Evolutionary conservation across 176 grass and related monocot species (phyloP).

Genomic region (Oryza rufipogon): DNA sequence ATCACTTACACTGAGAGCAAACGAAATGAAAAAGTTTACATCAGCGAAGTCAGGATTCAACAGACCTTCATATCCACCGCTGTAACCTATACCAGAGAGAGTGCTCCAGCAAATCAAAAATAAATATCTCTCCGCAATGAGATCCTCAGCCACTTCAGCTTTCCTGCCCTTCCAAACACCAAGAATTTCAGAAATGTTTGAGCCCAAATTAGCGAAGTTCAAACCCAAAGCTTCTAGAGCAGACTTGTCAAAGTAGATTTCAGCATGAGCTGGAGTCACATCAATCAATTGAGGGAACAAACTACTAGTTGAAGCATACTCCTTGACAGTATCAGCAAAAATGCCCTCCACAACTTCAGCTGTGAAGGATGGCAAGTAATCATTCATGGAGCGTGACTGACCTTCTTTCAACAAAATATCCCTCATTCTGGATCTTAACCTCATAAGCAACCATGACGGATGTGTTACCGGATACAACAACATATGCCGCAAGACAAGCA

Average conservation of each 20-base stretch:
- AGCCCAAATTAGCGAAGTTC: slow-evolving; percentile 53
- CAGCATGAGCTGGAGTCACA: slow-evolving; percentile 61
- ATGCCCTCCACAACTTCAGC: slow-evolving; percentile 57
- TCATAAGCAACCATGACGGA: slow-evolving; percentile 85
- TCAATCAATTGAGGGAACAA: slow-evolving; percentile 83
- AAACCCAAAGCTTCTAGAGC: slow-evolving; percentile 60
- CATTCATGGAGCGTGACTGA: slow-evolving; percentile 43
- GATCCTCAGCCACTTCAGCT: slow-evolving; percentile 63
- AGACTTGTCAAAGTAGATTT: slow-evolving; percentile 49
- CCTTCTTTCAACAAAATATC: slow-evolving; percentile 59
- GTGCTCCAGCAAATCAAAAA: slow-evolving; percentile 82
- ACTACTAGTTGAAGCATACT: slow-evolving; percentile 47
- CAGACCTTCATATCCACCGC: slow-evolving; percentile 46
- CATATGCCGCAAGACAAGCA: slow-evolving; percentile 79
- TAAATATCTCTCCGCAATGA: slow-evolving; percentile 88
- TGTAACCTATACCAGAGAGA: slow-evolving; percentile 54
- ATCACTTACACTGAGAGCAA: slow-evolving; percentile 55
- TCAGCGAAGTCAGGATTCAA: slow-evolving; percentile 64
- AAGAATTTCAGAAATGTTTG: slow-evolving; percentile 65
- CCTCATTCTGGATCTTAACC: slow-evolving; percentile 82
- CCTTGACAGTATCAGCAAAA: slow-evolving; percentile 62
- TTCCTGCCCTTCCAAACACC: slow-evolving; percentile 72
- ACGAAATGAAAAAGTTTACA: slow-evolving; percentile 55
- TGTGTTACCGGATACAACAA: slow-evolving; percentile 71
- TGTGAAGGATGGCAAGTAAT: slow-evolving; percentile 71